These are phyloP conservation scores for Cyclotella kingstonii DNA, from an alignment of 108 stramenopile genomes.

Conservation along the genomic window DNA sequence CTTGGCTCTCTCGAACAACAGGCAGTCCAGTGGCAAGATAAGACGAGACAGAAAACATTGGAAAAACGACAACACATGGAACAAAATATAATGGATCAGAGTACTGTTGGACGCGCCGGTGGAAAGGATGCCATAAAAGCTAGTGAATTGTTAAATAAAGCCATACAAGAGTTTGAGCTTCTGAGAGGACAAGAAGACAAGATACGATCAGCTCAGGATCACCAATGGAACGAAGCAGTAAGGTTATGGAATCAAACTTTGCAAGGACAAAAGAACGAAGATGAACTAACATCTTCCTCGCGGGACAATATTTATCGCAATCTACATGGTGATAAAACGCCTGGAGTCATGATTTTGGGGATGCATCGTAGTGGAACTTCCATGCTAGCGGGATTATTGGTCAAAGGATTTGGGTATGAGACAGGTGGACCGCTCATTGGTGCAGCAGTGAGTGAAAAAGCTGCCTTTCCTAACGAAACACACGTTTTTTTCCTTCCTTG, in stretches of 20 bases:
- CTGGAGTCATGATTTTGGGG: conserved; percentile 80
- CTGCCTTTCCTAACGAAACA: background rate
- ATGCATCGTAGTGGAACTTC: conserved; percentile 89
- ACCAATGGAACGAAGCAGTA: conserved; percentile 20
- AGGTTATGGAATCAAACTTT: conserved; percentile 21
- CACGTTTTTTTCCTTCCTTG: background rate
- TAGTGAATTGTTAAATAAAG: conserved; percentile 15
- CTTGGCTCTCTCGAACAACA: conserved; percentile 23
- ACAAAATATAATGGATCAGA: conserved; percentile 3
- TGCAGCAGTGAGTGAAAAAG: conserved; percentile 20
- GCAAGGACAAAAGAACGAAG: background rate
- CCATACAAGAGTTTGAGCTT: conserved; percentile 20
- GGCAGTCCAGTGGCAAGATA: conserved; percentile 24
- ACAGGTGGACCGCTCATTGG: conserved; percentile 69
- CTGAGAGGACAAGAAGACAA: background rate
- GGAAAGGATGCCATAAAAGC: conserved; percentile 31
- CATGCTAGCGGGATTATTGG: conserved; percentile 69
- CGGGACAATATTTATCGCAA: background rate
- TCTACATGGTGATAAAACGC: conserved; percentile 15
- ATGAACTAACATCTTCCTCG: no score
- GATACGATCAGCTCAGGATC: background rate
- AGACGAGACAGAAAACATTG: conserved; percentile 10
- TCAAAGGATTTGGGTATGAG: conserved; percentile 65
- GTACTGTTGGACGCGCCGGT: conserved; percentile 3
- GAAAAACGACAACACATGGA: conserved; percentile 5